Evolutionary conservation across 805 yeast genomes (phyloP).

Genomic region (Wickerhamiella allomyrinae): DNA sequence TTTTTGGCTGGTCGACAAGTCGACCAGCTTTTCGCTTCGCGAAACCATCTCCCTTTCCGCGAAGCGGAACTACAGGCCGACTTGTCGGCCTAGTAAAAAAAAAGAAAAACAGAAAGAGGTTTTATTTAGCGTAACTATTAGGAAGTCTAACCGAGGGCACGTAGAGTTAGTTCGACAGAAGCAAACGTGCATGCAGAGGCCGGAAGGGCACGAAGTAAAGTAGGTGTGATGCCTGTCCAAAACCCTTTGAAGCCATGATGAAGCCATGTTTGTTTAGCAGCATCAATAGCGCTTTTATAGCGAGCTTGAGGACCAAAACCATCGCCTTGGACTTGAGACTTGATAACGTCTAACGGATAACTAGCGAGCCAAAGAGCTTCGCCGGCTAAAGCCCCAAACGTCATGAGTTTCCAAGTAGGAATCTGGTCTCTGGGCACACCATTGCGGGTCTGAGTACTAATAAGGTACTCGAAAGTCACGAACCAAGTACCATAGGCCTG

Average conservation of each 20-base stretch:
- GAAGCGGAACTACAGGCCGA: no score
- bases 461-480: constrained; percentile 44
- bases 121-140: no score
- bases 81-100: no score
- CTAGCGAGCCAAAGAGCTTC: constrained; percentile 58
- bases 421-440: constrained; percentile 31
- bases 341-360: constrained; percentile 50
- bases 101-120: no score
- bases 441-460: constrained; percentile 20
- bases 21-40: no score
- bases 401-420: constrained; percentile 40
- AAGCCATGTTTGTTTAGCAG: constrained; percentile 31
- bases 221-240: constrained; percentile 42
- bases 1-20: no score
- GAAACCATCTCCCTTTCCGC: no score
- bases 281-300: constrained; percentile 30
- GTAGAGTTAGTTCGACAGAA: constrained; percentile 51
- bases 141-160: constrained; percentile 25
- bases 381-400: constrained; percentile 54
- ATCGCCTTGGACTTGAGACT: constrained; percentile 45
- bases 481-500: constrained; percentile 72
- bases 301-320: constrained; percentile 24
- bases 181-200: constrained; percentile 72
- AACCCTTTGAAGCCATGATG: constrained; percentile 36
- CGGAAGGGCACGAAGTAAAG: constrained; percentile 45